Evolutionary conservation across 106 monocot genomes (phyloP).

Genomic region (Amphibolis antarctica): DNA sequence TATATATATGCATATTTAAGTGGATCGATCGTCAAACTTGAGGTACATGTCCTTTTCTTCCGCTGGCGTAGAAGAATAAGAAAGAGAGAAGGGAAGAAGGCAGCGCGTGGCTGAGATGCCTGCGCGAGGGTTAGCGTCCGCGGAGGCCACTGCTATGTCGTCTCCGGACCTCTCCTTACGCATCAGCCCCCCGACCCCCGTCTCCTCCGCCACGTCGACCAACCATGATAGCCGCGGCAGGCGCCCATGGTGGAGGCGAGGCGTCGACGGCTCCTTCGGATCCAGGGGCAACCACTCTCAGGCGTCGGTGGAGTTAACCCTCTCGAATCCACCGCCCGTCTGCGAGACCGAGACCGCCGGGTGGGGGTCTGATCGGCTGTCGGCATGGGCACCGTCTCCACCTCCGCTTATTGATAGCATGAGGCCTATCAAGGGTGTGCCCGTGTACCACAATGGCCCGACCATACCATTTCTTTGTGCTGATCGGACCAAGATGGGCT

Average conservation of each 20-base stretch:
- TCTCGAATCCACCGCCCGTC: not conserved
- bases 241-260: no score
- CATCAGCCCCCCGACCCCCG: conserved; percentile 3
- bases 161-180: conserved; percentile 3
- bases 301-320: not conserved
- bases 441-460: conserved; percentile 1
- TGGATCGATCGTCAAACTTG: no score
- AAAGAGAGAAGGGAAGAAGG: no score
- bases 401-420: not conserved
- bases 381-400: not conserved
- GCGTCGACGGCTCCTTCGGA: not conserved
- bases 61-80: no score
- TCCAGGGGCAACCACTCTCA: not conserved
- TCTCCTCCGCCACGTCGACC: not conserved
- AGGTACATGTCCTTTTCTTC: no score
- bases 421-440: conserved; percentile 6
- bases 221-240: not conserved
- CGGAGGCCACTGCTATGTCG: not conserved
- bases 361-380: not conserved
- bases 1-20: no score
- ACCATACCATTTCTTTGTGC: not conserved
- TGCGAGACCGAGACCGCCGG: not conserved
- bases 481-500: conserved; percentile 4
- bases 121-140: not conserved
- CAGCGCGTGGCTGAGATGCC: not conserved